Evolutionary conservation across 495 filamentous ascomycete genomes (phyloP).

Genomic region (Hypoxylon fuscum): DNA sequence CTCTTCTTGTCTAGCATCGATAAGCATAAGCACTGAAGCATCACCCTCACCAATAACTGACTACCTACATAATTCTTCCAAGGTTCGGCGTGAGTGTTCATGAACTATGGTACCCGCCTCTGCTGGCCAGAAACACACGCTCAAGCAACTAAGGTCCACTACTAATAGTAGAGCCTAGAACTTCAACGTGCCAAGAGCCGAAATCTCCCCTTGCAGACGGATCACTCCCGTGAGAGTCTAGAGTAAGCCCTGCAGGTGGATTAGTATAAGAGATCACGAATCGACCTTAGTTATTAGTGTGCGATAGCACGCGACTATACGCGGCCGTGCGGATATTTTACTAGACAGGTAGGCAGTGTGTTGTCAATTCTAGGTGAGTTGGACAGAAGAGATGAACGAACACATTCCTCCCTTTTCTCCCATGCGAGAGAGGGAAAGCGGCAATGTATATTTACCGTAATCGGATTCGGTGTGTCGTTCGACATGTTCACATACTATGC

Average conservation of each 20-base stretch:
- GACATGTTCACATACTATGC: conserved; percentile 19
- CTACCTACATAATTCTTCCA: too few relatives aligned
- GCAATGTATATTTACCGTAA: conserved; percentile 17
- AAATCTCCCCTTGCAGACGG: conserved; percentile 37
- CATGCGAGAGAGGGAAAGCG: conserved; percentile 9
- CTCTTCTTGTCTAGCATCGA: too few relatives aligned
- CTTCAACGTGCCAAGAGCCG: conserved; percentile 31
- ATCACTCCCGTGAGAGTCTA: conserved; percentile 22
- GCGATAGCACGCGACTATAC: conserved; percentile 4
- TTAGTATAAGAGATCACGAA: conserved; percentile 14
- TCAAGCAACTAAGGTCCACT: too few relatives aligned
- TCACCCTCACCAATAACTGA: too few relatives aligned
- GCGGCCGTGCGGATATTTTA: conserved; percentile 9
- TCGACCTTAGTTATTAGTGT: conserved; percentile 1
- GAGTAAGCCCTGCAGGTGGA: conserved; percentile 10
- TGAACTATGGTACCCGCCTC: too few relatives aligned
- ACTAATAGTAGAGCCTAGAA: too few relatives aligned
- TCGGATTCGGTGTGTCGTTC: conserved; percentile 30
- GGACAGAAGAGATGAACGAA: conserved; percentile 9
- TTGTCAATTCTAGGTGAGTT: conserved; percentile 21
- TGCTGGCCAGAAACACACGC: too few relatives aligned
- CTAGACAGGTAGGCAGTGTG: conserved; percentile 11
- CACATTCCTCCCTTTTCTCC: conserved; percentile 22
- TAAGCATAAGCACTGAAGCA: too few relatives aligned
- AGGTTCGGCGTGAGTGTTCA: too few relatives aligned